Evolutionary conservation across 805 yeast species (phyloP), one percentile per base, ranked within the genome.

Genomic region (Suhomyces sp.): DNA sequence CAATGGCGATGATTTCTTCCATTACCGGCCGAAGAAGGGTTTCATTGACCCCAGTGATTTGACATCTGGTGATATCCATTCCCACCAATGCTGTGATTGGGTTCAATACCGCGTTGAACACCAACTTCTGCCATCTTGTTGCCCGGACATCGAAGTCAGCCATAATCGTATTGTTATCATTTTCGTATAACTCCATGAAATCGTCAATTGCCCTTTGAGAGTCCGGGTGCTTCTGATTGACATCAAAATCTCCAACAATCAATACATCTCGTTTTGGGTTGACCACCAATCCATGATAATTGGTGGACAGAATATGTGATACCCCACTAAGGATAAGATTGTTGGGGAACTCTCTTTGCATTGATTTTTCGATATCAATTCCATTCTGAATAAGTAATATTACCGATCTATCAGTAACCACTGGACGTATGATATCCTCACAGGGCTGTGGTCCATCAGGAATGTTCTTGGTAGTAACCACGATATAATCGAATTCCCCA

Each of bases 1-100:
- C 95, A 40, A 83, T 72, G 3, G 68, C 70, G 14, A 73, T 56
- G 13, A 85, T 68, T 55, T 84, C 95, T 23, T 65, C 56, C 88
- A 82, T 82, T 0, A 85, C 83, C 3, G 86, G 87, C 15, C 48
- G 39, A 28, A 67, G 52, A 13, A 67, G 39, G 0, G 46, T 36
- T 10, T 56, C 53, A 39, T 58, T 61, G 9, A 56, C 65, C n/a
- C 51, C 53, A 27, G 47, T 53, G n/a, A 65, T 64, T 36, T 64
- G 70, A 28, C 65, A 53, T 34, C 71, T 47, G 26, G 53, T 49
- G 3, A 60, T 59, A 40, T 67, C 73, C 14, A 61, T 35, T 19
- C 54, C 56, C 17, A 54, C 55, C 23, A 65, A 44, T 5, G 68
- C 55, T 19, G 69, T 55, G 9, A 56, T 53, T 14, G 70, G 52